Conservation (phyloP, 2,329 filamentous ascomycete genomes). For the Nemania diffusa region DNA sequence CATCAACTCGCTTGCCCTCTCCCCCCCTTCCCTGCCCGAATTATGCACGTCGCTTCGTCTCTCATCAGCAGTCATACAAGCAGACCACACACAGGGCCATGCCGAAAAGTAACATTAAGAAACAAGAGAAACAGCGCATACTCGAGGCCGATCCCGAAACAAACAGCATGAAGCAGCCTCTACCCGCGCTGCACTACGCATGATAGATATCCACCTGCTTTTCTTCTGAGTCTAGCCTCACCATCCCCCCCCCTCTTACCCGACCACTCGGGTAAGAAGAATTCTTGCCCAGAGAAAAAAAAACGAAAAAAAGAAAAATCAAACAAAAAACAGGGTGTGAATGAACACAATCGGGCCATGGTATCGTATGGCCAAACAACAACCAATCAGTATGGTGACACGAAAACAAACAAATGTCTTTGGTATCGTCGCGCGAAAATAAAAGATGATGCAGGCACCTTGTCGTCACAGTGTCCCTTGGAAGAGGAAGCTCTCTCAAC, state of each 20-base stretch:
- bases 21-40: slow-evolving; percentile 4
- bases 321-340: background rate
- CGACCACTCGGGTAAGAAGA: background rate
- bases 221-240: slow-evolving; percentile 12
- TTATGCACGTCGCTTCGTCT: slow-evolving; percentile 30
- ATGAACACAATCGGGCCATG: background rate
- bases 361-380: background rate
- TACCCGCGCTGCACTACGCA: background rate
- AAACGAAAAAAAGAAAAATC: too few species aligned
- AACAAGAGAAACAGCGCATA: slow-evolving; percentile 16
- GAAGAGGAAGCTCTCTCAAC: slow-evolving; percentile 39
- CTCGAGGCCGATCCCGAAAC: slow-evolving; percentile 16
- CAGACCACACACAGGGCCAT: slow-evolving; percentile 6
- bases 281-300: background rate
- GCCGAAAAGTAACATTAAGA: slow-evolving; percentile 11
- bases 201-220: slow-evolving; percentile 1
- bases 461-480: slow-evolving; percentile 36
- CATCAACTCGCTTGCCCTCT: slow-evolving; percentile 14
- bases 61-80: slow-evolving; percentile 29
- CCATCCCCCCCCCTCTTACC: slow-evolving; percentile 8
- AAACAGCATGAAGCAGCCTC: slow-evolving; percentile 5
- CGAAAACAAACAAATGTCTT: slow-evolving; percentile 37
- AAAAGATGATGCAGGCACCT: slow-evolving; percentile 42
- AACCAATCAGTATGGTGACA: background rate
- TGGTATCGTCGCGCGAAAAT: slow-evolving; percentile 45